Evolutionary conservation across 139 green algal species (phyloP), one percentile per base, ranked within the genome.

Genomic region (Chlorella vulgaris): DNA sequence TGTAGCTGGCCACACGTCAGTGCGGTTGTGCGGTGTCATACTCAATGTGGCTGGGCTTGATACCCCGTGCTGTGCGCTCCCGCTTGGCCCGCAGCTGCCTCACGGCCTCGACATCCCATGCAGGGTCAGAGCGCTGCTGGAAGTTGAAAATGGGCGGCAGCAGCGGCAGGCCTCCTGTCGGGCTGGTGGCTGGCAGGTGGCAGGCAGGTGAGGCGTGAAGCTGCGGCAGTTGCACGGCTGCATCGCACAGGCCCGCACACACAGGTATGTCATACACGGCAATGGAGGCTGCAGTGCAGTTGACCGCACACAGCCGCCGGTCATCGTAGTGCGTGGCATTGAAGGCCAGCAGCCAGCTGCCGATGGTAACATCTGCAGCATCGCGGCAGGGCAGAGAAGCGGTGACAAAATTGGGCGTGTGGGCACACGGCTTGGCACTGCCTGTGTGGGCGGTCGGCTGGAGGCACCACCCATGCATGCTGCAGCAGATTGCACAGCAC

Each of bases 281-380:
- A 7, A 94, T 26, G 3, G 73, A 82, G 8, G 80, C 40, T 1
- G 35, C 28, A 4, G 51, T 79, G 79, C 91, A 95, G 19, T 28
- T 36, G 0, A 68, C 22, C 35, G 83, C 51, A 60, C 91, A 95
- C 71, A 95, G 66, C 1, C 91, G 76, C 21, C 89, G 81, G 68
- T 95, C 91, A 65, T 95, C 91, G 38, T 86, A 82, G 74, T 91
- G 86, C 19, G 83, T 90, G 24, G 88, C 70, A 67, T 95, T 91
- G 43, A 95, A 86, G 1, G 90, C 88, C 43, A 94, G 77, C 87
- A 95, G 90, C 91, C 91, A 95, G 31, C 42, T 36, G 21, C 91
- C 91, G 22, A 95, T 38, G 1, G 89, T 93, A 4, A 90, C 87
- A 62, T 95, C 91, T 91, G 82, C 77, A 82, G 33, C 4, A 66